Evolutionary conservation across 2,329 filamentous ascomycete species (phyloP), one percentile per base, ranked within the genome.

Genomic region (Tolypocladium inflatum): DNA sequence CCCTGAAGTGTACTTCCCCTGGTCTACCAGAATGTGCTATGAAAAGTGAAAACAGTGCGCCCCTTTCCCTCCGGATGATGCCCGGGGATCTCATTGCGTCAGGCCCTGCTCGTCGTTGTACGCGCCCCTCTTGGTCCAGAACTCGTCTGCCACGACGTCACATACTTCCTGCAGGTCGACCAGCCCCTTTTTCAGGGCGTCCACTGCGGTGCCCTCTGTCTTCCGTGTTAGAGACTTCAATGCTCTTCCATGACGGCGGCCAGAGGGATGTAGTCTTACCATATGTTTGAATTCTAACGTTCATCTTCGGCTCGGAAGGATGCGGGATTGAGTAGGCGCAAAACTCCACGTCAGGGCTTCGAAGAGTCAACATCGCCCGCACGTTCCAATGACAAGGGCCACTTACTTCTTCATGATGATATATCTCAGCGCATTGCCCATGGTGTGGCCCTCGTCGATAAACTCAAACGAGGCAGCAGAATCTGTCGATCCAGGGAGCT

Each of bases 251-350:
- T 33, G 26, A 33, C 11, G 17, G 17, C 45, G 45, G 8, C n/a
- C 19, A 26, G 23, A 37, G 9, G 35, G 2, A 23, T 54, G 50
- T 55, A 37, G 63, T 37, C 85, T 70, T 78, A 96, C 93, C 90
- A 68, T 94, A 97, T 64, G 93, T 99, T 75, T 99, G 94, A 62
- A 99, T 97, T 67, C 94, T 85, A 61, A 99, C 79, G 70, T 97
- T 96, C 93, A 99, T 96, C 76, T 96, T 94, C 45, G 87, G 79
- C 74, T 99, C 94, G 43, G 92, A 96, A 55, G 94, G 94, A 75
- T 99, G 94, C 37, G 94, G 94, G 61, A 99, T 97, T 9, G 93
- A 90, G 74, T 99, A 99, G 61, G 93, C 94, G 74, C 94, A 97
- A 76, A 99, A 97, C 73, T 99, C 94, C 60, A 99, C 94, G 63